phyloP scores from a whole-genome alignment of 208 protist species.

The Porcisia deanei region DNA sequence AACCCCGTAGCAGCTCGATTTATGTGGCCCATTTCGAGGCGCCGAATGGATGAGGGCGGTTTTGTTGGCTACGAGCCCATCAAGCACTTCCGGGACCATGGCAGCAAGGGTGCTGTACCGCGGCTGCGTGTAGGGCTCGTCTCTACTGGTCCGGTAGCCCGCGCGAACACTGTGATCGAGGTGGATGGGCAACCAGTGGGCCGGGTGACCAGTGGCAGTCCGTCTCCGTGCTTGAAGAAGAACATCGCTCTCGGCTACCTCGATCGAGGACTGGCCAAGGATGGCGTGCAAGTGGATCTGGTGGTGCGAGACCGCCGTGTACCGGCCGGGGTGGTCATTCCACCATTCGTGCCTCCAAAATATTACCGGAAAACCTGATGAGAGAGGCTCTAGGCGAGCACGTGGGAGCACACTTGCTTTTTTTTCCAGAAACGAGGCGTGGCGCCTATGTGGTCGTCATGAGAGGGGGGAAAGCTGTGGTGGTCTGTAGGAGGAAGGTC shows the following conservation, averaged over 20 bases:
- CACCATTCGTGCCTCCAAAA: slow-evolving; percentile 92
- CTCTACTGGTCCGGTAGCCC: slow-evolving; percentile 89
- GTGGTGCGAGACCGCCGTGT: slow-evolving; percentile 89
- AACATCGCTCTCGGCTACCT: slow-evolving; percentile 95
- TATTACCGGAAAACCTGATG: slow-evolving; percentile 53
- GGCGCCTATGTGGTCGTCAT: too few species aligned
- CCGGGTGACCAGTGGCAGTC: slow-evolving; percentile 88
- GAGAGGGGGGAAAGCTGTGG: too few species aligned
- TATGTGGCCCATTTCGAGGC: slow-evolving; percentile 95
- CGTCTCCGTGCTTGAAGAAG: slow-evolving; percentile 86
- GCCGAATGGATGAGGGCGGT: slow-evolving; percentile 90
- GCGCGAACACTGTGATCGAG: slow-evolving; percentile 74
- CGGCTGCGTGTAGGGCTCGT: slow-evolving; percentile 92
- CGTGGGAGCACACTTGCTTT: too few species aligned
- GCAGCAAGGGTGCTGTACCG: slow-evolving; percentile 45
- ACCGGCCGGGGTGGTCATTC: slow-evolving; percentile 75
- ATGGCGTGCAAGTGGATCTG: slow-evolving; percentile 80
- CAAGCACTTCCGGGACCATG: slow-evolving; percentile 42
- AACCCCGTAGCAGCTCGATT: slow-evolving; percentile 95
- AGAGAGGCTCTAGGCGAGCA: background rate
- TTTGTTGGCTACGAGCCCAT: slow-evolving; percentile 94
- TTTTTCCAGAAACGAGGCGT: too few species aligned
- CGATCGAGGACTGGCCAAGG: slow-evolving; percentile 60
- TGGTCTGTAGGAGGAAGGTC: background rate
- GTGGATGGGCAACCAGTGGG: slow-evolving; percentile 83